These are phyloP conservation scores for Dichomitus squalens DNA, from an alignment of 1,284 basidiomycete genomes.

Conservation along the genomic window DNA sequence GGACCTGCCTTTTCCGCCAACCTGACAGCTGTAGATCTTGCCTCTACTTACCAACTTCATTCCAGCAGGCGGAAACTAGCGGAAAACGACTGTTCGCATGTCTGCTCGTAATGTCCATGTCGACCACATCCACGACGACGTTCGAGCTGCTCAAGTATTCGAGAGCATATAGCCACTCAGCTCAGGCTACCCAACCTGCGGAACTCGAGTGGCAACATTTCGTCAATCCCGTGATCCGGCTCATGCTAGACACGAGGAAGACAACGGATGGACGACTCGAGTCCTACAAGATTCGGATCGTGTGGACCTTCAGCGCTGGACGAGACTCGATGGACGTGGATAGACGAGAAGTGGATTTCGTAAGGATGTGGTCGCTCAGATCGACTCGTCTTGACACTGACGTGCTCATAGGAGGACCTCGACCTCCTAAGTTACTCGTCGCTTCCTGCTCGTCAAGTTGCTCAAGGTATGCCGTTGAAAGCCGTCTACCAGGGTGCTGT, in stretches of 20 bases:
- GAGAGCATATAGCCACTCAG: conserved; percentile 50
- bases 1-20: too few relatives aligned
- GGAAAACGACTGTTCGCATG: background rate
- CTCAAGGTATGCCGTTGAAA: conserved; percentile 66
- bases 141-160: conserved; percentile 69
- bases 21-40: too few relatives aligned
- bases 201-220: conserved; percentile 74
- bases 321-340: conserved; percentile 39
- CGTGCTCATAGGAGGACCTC: conserved; percentile 61
- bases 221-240: conserved; percentile 63
- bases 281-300: conserved; percentile 62
- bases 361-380: conserved; percentile 40
- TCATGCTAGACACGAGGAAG: conserved; percentile 64
- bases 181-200: conserved; percentile 19
- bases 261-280: conserved; percentile 49
- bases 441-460: conserved; percentile 35
- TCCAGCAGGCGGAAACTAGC: too few relatives aligned
- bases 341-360: conserved; percentile 62
- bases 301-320: conserved; percentile 58
- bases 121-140: conserved; percentile 56
- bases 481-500: conserved; percentile 73
- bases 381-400: background rate
- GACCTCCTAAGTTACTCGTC: conserved; percentile 68
- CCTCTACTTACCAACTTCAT: too few relatives aligned
- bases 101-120: conserved; percentile 49